Conservation (phyloP, 2,329 filamentous ascomycete genomes). For the Xylariaceae sp. region DNA sequence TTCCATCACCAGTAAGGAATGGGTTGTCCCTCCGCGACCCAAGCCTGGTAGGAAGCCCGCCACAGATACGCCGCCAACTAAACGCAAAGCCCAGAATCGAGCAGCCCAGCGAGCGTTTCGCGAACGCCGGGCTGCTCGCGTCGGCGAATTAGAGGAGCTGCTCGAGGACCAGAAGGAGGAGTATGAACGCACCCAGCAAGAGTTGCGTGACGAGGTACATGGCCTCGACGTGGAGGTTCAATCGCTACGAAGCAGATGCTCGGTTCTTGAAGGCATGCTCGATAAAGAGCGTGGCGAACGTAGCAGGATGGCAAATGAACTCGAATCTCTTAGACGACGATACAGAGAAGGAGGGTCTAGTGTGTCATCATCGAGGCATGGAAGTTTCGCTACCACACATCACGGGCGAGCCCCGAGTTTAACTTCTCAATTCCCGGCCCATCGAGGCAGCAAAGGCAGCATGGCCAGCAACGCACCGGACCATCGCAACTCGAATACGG, state of each 20-base stretch:
- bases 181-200: constrained; percentile 59
- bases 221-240: constrained; percentile 68
- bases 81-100: constrained; percentile 92
- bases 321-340: constrained; percentile 32
- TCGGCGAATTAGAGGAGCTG: constrained; percentile 73
- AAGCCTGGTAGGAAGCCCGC: constrained; percentile 94
- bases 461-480: constrained; percentile 28
- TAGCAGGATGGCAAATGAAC: constrained; percentile 37
- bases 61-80: constrained; percentile 88
- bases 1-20: constrained; percentile 79
- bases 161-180: constrained; percentile 63
- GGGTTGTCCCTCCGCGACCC: constrained; percentile 80
- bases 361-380: constrained; percentile 33
- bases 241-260: constrained; percentile 64
- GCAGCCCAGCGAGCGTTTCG: constrained; percentile 90
- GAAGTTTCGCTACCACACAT: constrained; percentile 29
- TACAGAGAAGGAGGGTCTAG: constrained; percentile 30
- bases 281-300: constrained; percentile 59
- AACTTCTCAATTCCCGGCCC: constrained; percentile 30
- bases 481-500: constrained; percentile 40
- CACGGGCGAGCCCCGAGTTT: constrained; percentile 25
- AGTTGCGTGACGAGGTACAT: constrained; percentile 59
- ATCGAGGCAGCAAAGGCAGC: constrained; percentile 29
- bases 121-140: constrained; percentile 81
- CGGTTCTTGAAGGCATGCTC: constrained; percentile 65